Percentiles rank a stretch among this genome's conserved stretches.
These are phyloP conservation scores for Triangularia setosa DNA, from an alignment of 2,329 filamentous ascomycete species.

Conservation along the genomic window DNA sequence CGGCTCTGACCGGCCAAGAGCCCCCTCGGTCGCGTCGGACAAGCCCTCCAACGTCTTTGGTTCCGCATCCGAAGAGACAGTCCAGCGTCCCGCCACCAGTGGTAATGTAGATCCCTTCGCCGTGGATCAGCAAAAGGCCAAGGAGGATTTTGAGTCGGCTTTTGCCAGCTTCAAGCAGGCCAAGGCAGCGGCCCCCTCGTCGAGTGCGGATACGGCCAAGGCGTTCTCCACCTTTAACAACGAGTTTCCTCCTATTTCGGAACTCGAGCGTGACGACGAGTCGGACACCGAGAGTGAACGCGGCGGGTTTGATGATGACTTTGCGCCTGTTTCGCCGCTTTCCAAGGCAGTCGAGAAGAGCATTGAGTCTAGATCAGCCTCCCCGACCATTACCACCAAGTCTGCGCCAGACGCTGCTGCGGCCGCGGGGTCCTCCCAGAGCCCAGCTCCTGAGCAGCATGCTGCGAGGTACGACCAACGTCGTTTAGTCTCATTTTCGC, in stretches of 20 bases:
- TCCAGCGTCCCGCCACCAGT: conserved; percentile 20
- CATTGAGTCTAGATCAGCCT: conserved; percentile 27
- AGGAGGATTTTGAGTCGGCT: conserved; percentile 80
- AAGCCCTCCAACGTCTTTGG: conserved; percentile 29
- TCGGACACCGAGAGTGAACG: conserved; percentile 74
- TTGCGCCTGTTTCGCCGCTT: conserved; percentile 61
- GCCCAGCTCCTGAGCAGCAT: conserved; percentile 17
- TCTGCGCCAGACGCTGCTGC: conserved; percentile 13
- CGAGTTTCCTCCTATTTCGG: conserved; percentile 93
- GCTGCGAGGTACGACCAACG: conserved; percentile 21
- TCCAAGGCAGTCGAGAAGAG: conserved; percentile 31
- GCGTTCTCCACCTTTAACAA: conserved; percentile 55
- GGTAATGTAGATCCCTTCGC: conserved; percentile 48
- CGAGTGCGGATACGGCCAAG: conserved; percentile 35
- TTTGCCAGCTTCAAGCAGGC: conserved; percentile 68
- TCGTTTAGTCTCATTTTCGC: conserved; percentile 10
- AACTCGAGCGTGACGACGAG: conserved; percentile 77
- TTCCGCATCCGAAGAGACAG: conserved; percentile 16
- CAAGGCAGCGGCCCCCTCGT: conserved; percentile 30
- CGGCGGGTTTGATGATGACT: conserved; percentile 91
- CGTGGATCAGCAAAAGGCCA: conserved; percentile 57
- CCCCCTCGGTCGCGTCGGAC: conserved; percentile 19
- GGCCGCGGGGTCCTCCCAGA: conserved; percentile 9
- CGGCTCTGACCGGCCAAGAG: conserved; percentile 19
- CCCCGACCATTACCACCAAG: conserved; percentile 23